Base-by-base conservation (phyloP, 768 basidiomycete species). In the Pisolithus tinctorius region DNA sequence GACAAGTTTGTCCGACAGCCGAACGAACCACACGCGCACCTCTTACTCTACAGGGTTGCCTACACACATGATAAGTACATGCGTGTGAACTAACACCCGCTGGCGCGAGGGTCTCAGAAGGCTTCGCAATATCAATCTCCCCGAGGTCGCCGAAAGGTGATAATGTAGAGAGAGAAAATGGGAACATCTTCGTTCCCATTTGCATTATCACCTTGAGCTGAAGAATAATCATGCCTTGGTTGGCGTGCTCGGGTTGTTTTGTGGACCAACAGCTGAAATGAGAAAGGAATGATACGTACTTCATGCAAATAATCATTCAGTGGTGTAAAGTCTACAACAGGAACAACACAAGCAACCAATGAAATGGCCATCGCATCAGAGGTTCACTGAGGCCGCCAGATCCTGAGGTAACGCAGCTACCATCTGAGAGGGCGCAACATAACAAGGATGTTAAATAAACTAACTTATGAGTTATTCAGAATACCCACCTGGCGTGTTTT, bases 21-120 rank as follows among this genome's bases (percentile, higher is more conserved):
- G 83, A 85, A 85, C 83, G 83, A 85, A 72, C 83, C 78, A 63
- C 69, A 63, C 72, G 59, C 47, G 61, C 53, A 43, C 25, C 43
- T 23, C 13, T 25, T 23, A 23, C 43, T 29, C 4, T n/a, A 40
- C n/a, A n/a, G n/a, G 31, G 45, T 31, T 27, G n/a, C 44, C 44
- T 20, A 20, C 20, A 20, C 20, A 20, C 20, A 20, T 20, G 20
- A 20, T 20, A 20, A 20, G 20, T 20, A 27, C 44, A 5, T n/a
- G 3, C 6, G 30, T 17, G 26, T 61, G 44, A 27, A 20, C 30
- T 45, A 30, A 36, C 23, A 36, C 31, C 31, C 11, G 3, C 34
- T 34, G 11, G 61, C 69, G 58, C 63, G 70, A 65, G 63, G 73
- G 81, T 78, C 83, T 82, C 75, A 68, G 58, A 63, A 63, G 55